phyloP scores from a whole-genome alignment of 495 filamentous ascomycete species.

The Penicillium psychrofluorescens region DNA sequence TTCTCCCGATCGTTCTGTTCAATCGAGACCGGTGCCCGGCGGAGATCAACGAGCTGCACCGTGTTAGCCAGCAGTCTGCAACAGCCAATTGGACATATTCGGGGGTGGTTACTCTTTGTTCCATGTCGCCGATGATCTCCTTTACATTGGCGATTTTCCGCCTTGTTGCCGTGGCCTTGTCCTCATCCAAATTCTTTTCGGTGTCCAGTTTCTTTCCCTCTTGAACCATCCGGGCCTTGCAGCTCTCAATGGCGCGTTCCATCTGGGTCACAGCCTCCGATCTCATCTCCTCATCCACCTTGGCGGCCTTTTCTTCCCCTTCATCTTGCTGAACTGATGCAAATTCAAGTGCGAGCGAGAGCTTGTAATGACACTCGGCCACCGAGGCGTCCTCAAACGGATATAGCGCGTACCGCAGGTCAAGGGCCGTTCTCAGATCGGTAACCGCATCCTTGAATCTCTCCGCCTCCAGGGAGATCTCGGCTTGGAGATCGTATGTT shows the following conservation, averaged over 20 bases:
- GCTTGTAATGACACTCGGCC: conserved; percentile 91
- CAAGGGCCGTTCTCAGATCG: conserved; percentile 69
- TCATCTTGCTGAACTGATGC: conserved; percentile 63
- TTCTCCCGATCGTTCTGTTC: conserved; percentile 41
- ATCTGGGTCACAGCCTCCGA: conserved; percentile 71
- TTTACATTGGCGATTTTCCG: conserved; percentile 72
- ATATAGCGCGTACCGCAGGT: conserved; percentile 68
- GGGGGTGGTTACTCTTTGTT: conserved; percentile 55
- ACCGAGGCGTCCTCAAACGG: conserved; percentile 71
- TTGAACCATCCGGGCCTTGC: conserved; percentile 62
- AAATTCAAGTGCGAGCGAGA: conserved; percentile 93
- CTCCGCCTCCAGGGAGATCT: conserved; percentile 93
- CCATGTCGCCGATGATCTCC: conserved; percentile 82
- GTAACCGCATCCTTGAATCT: conserved; percentile 73
- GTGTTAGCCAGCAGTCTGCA: conserved; percentile 10
- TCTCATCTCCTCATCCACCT: conserved; percentile 60
- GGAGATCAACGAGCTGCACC: conserved; percentile 65
- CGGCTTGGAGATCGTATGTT: conserved; percentile 82
- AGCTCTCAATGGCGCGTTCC: conserved; percentile 75
- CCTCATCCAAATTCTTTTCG: conserved; percentile 44
- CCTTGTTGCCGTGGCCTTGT: conserved; percentile 46
- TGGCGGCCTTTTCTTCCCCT: conserved; percentile 24
- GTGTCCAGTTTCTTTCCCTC: conserved; percentile 59
- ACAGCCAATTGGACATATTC: background rate
- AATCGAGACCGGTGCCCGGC: conserved; percentile 60